Conservation (phyloP, 2,329 filamentous ascomycete species). For the Pseudogymnoascus pannorum region DNA sequence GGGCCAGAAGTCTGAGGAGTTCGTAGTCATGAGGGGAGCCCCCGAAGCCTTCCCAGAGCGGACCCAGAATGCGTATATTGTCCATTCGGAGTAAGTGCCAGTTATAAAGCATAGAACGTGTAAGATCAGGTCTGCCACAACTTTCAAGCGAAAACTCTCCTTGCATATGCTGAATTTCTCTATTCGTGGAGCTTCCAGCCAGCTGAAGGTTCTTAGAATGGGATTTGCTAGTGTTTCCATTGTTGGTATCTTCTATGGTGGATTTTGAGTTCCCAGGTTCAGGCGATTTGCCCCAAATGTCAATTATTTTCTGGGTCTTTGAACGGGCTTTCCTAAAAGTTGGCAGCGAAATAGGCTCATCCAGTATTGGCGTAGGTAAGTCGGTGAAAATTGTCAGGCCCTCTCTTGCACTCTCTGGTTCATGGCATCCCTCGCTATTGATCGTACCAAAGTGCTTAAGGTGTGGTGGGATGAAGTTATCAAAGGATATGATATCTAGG, state of each 20-base stretch:
- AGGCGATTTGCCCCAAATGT: neutral
- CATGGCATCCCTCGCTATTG: neutral
- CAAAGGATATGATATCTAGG: neutral
- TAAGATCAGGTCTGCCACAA: neutral
- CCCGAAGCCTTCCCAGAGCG: neutral
- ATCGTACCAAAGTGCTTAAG: neutral
- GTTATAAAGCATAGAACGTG: constrained; percentile 7
- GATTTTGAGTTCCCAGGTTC: neutral
- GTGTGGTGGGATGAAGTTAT: neutral
- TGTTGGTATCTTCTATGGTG: neutral
- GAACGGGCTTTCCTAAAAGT: neutral
- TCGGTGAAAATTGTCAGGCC: neutral
- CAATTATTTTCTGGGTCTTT: neutral
- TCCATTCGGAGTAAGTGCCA: constrained; percentile 5
- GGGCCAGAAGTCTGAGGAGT: constrained; percentile 1
- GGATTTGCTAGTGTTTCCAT: neutral
- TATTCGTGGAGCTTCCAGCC: neutral
- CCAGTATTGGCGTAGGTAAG: neutral
- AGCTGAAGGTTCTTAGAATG: neutral
- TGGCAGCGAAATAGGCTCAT: neutral
- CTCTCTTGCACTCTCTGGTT: neutral
- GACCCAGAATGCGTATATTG: neutral
- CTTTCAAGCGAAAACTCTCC: neutral
- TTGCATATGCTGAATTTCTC: neutral
- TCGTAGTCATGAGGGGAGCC: neutral